Evolutionary conservation across 2,329 filamentous ascomycete species (phyloP), one percentile per base, ranked within the genome.

Genomic region (Alternaria incomplexa): DNA sequence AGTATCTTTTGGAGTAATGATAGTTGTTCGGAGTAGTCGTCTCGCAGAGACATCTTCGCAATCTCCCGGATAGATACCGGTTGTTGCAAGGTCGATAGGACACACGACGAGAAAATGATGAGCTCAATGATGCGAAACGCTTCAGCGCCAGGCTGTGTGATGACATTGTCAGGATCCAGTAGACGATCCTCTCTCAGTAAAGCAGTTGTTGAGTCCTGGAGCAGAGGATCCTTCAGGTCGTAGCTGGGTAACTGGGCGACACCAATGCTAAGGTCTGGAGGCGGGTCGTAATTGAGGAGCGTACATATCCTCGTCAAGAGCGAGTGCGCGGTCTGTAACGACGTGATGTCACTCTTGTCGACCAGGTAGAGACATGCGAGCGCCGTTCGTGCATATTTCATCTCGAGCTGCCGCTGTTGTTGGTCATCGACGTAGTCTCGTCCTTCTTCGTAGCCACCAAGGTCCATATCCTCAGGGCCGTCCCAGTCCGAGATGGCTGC

Each of bases 401-500:
- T 80, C 69, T 90, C 85, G 5, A 93, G 81, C 65, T 87, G 85
- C 32, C 83, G 81, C 67, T 88, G 86, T 48, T 88, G 83, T 4
- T 87, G 83, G 51, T 91, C 88, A 51, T 86, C 85, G 52, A 93
- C 76, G 80, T 87, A 88, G 51, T 84, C 78, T 3, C 82, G 82
- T 8, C 77, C 77, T 26, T 81, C 79, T 44, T 85, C 84, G 67
- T 85, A 87, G 12, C 86, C 87, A 4, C 89, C 90, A 5, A 93
- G 76, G 67, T 93, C 90, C 50, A 90, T 84, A 72, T 94, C 91
- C 7, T 83, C 82, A 0, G 91, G 90, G 0, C 91, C 92, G 70
- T 90, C 88, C 91, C 91, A 95, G 66, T 91, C 86, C 63, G 89
- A 86, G 32, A 93, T 82, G 8, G 86, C 88, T 52, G 84, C 83